phyloP scores from a whole-genome alignment of 768 basidiomycete species.

The Thelephora ganbajun region DNA sequence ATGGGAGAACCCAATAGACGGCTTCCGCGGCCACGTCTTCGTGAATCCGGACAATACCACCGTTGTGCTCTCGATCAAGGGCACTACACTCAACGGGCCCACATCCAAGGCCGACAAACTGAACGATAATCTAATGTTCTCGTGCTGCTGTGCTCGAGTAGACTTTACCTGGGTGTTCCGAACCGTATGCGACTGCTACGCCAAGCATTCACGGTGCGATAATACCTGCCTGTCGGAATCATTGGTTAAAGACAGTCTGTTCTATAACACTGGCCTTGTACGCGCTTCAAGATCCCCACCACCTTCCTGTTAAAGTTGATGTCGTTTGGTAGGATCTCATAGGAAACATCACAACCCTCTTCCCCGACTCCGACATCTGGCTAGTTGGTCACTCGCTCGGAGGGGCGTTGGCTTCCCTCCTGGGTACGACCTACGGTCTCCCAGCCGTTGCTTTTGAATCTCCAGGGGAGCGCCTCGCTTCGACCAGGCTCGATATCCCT shows the following conservation, averaged over 20 bases:
- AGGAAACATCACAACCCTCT: conserved; percentile 41
- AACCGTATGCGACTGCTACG: conserved; percentile 83
- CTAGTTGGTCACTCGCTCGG: conserved; percentile 50
- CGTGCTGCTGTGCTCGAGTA: conserved; percentile 89
- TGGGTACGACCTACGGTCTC: conserved; percentile 50
- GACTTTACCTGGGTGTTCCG: conserved; percentile 77
- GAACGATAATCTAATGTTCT: conserved; percentile 82
- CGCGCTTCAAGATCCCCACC: conserved; percentile 16
- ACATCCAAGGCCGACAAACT: conserved; percentile 87
- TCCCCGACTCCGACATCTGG: conserved; percentile 48
- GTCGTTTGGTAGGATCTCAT: conserved; percentile 30
- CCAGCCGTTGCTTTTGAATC: conserved; percentile 55
- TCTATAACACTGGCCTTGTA: conserved; percentile 81
- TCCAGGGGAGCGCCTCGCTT: conserved; percentile 49
- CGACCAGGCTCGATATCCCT: conserved; percentile 48
- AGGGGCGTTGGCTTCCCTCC: conserved; percentile 47
- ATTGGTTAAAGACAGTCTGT: conserved; percentile 79
- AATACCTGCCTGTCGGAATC: conserved; percentile 71
- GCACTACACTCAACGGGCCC: conserved; percentile 72
- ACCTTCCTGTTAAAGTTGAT: not conserved
- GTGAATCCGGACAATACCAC: conserved; percentile 66
- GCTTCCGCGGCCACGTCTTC: conserved; percentile 88
- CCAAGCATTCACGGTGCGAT: conserved; percentile 58
- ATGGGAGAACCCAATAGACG: conserved; percentile 53
- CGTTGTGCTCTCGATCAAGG: conserved; percentile 80